Base-by-base conservation (phyloP, 176 grass and related monocot genomes). In the Bonia amplexicaulis region DNA sequence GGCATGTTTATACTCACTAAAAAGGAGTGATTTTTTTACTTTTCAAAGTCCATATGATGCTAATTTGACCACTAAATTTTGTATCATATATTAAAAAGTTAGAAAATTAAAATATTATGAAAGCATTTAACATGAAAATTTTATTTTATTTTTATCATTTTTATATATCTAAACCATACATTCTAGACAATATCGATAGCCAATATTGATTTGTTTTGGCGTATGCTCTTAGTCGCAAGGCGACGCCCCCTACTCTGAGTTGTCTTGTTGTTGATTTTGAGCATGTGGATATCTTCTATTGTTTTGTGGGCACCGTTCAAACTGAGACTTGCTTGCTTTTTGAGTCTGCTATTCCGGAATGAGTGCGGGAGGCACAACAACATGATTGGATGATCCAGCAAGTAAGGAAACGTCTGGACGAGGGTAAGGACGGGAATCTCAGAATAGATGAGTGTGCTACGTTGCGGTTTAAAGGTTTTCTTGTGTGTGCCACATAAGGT, bases 331-430 rank as follows among this genome's bases (percentile, higher is more conserved):
- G 29, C 5, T 6, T 64, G 1, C 6, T 64, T 12, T 11, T 64
- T 7, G 5, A 63, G 6, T 64, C 5, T 1, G 10, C 4, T 1
- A 14, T 64, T 15, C 26, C 0, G 2, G 27, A 65, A 6, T 13
- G 27, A 16, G 61, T 15, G 0, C 27, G 1, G 8, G 13, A 15
- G 2, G 62, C 5, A 2, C 27, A 33, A 33, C 12, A 65, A 1
- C 2, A 6, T 0, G 27, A 65, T 64, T 1, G 0, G 5, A 2
- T 65, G 1, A 2, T 65, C 0, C 1, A 35, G 13, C 12, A 17
- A 65, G 27, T 35, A 0, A 7, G 2, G 4, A 33, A 16, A 1
- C 5, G 0, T 12, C 3, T 33, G 6, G 1, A 7, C 0, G 12
- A 65, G 14, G 27, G 1, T 0, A 35, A 5, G 7, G 6, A 6